phyloP scores from a whole-genome alignment of 176 grass and related monocot species.

The Dendrocalamus sinicus region DNA sequence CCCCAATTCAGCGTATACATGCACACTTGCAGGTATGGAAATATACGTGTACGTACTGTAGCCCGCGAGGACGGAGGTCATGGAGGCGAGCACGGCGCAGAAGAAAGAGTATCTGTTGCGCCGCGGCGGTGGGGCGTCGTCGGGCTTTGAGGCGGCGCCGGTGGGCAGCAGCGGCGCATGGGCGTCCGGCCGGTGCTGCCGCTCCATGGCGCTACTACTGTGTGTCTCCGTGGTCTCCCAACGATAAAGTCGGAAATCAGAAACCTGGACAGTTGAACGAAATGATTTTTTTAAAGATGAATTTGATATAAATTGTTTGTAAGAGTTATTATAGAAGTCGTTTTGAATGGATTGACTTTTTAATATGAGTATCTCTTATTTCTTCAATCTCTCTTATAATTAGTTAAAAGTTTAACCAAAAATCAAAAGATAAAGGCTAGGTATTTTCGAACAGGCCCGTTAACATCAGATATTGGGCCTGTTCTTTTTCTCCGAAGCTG shows the following conservation, averaged over 20 bases:
- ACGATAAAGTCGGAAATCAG: too few species aligned
- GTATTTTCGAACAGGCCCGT: too few species aligned
- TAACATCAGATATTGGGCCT: too few species aligned
- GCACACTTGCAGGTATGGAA: not conserved
- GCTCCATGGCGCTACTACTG: slow-evolving; percentile 1
- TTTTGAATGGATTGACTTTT: too few species aligned
- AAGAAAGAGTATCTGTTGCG: slow-evolving; percentile 70
- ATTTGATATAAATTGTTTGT: too few species aligned
- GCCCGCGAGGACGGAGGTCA: slow-evolving; percentile 78
- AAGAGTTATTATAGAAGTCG: too few species aligned
- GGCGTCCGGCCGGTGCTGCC: slow-evolving; percentile 14
- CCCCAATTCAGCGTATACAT: not conserved
- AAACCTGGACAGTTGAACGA: too few species aligned
- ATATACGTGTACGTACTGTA: slow-evolving; percentile 55
- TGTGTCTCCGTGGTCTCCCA: not conserved
- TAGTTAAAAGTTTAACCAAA: too few species aligned
- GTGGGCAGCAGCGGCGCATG: slow-evolving; percentile 43
- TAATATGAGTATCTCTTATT: rapidly evolving
- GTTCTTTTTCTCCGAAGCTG: too few species aligned
- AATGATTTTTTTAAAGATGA: too few species aligned
- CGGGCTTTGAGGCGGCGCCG: slow-evolving; percentile 28
- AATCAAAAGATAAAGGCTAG: too few species aligned
- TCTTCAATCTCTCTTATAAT: too few species aligned
- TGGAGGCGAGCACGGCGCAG: slow-evolving; percentile 79
- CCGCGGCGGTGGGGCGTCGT: not conserved